Evolutionary conservation across 805 yeast genomes (phyloP), one percentile per base, ranked within the genome.

Genomic region (Kluyveromyces dobzhanskii): DNA sequence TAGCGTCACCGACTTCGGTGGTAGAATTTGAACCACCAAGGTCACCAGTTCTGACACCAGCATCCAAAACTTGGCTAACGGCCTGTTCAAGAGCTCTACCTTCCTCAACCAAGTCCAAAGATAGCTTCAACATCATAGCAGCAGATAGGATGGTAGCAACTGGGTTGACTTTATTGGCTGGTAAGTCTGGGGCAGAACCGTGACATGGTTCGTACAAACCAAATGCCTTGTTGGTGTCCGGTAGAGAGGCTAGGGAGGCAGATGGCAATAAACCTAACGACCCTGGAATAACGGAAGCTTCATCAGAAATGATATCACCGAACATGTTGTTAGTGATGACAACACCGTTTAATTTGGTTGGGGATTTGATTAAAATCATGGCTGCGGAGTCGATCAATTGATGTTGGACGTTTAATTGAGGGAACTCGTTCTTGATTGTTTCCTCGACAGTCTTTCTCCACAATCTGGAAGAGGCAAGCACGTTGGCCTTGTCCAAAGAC

Each of bases 351-450:
- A 92, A 75, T 51, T 79, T 79, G 31, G 88, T 82, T 54, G 98
- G 98, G 45, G 75, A 78, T 67, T 92, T 87, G 53, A 92, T 84
- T 52, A 92, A 69, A 57, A 90, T 90, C 98, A 92, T 92, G 37
- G 98, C 97, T 38, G 98, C 98, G 11, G 97, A 88, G 66, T 92
- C 98, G 54, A 92, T 90, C 63, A 92, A 75, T 70, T 92, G 98
- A 66, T 92, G 96, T 62, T 90, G 85, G 33, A 88, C 71, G 19
- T 72, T 74, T 54, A 92, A 69, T 53, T 80, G 83, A 39, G 98
- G 98, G 71, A 92, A 92, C 65, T 92, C 98, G 45, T 79, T 76
- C 44, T 71, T 66, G 50, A 92, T 82, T 33, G 88, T 84, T 56
- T 80, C 77, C 50, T 85, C 85, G 32, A 90, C 96, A 14, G 94